Base-by-base conservation (phyloP, 139 green algal genomes). In the Desmodesmus armatus region DNA sequence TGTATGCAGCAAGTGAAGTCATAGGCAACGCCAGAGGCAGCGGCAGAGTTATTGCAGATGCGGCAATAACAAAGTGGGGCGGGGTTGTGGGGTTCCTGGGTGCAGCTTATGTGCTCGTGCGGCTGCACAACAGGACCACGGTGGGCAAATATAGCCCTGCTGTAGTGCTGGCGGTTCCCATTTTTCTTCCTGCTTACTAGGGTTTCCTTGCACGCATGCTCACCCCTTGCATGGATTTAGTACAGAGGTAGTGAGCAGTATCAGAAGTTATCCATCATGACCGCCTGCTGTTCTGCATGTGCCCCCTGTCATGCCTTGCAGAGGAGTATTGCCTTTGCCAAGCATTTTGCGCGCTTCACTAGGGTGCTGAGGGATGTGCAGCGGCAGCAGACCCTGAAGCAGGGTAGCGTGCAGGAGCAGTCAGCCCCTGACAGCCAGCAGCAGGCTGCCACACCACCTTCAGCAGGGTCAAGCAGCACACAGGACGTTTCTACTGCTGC, bases 281-380 rank as follows among this genome's bases (percentile, higher is more conserved):
- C 47, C 47, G 9, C 7, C 29, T 70, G 62, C 29, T 70, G n/a
- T 3, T 39, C 27, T 33, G 11, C 17, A n/a, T n/a, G n/a, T n/a
- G n/a, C n/a, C n/a, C n/a, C n/a, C n/a, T n/a, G n/a, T n/a, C n/a
- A n/a, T n/a, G n/a, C n/a, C n/a, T 2, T 58, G 53, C 77, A 84
- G 78, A 75, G 43, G 31, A 76, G 78, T n/a, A 66, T 65, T 33
- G 78, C 62, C 29, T 65, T 84, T 51, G 78, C 78, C 17, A 62
- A 41, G 29, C 62, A 84, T 11, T 13, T 84, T 4, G 78, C 78
- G 25, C 40, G 43, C 39, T n/a, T 84, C 27, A 47, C 62, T 13
- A 41, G 78, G 0, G 40, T 65, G 41, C 44, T 84, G 29, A 39
- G 78, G 3, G 43, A 76, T 21, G 49, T 51, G 5, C 62, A 84